These are phyloP conservation scores for Phialophora macrospora DNA, from an alignment of 2,329 filamentous ascomycete species.

Conservation along the genomic window DNA sequence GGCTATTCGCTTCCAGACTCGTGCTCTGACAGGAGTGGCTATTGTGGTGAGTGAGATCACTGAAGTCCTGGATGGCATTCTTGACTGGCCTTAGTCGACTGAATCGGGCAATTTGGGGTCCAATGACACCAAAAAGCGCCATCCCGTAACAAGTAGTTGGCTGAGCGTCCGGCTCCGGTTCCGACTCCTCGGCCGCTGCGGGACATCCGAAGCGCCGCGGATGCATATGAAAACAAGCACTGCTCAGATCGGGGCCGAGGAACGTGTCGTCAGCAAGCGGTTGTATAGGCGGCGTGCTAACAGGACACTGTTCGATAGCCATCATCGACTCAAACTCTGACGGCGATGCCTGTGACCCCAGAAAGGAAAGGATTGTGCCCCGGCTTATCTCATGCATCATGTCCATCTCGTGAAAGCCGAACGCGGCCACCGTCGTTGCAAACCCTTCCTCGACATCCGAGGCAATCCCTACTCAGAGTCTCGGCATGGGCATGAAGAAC, in stretches of 20 bases:
- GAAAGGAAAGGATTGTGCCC: neutral
- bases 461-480: slow-evolving; percentile 25
- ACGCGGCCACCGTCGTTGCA: neutral
- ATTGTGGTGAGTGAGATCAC: neutral
- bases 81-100: neutral
- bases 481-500: slow-evolving; percentile 37
- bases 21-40: neutral
- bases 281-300: neutral
- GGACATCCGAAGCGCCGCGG: neutral
- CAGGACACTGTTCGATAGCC: neutral
- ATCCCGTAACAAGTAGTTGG: slow-evolving; percentile 7
- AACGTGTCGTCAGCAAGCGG: neutral
- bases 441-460: neutral
- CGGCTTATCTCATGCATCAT: neutral
- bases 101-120: neutral
- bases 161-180: neutral
- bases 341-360: neutral
- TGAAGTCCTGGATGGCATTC: neutral
- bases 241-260: neutral
- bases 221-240: neutral
- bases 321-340: neutral
- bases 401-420: neutral
- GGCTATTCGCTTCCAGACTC: neutral
- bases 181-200: neutral
- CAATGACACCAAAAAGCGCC: neutral